Evolutionary conservation across 1,284 basidiomycete genomes (phyloP).

Genomic region (Lentinus polychrous): DNA sequence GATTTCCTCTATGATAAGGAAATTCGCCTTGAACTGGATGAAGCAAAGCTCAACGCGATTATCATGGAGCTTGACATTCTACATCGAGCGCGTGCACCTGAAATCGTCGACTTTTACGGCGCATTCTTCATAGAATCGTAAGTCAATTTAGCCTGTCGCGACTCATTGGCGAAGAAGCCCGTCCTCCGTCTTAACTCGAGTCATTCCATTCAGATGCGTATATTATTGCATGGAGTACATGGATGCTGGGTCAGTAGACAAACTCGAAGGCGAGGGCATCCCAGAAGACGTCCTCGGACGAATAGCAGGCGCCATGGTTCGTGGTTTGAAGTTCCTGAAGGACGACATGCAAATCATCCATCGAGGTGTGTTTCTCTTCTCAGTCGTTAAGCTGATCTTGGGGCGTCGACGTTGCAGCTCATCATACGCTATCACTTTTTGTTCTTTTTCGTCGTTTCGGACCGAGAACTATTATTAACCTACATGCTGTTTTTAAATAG

Average conservation of each 20-base stretch:
- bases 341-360: slow-evolving; percentile 97
- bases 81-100: slow-evolving; percentile 84
- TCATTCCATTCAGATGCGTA: slow-evolving; percentile 30
- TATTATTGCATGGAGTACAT: slow-evolving; percentile 99
- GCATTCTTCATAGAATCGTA: slow-evolving; percentile 98
- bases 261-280: slow-evolving; percentile 64
- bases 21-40: slow-evolving; percentile 96
- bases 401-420: neutral
- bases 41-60: slow-evolving; percentile 91
- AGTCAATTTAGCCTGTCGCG: slow-evolving; percentile 25
- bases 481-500: slow-evolving; percentile 29
- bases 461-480: neutral
- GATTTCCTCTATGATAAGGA: slow-evolving; percentile 49
- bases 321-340: slow-evolving; percentile 93
- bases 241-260: slow-evolving; percentile 94
- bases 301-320: slow-evolving; percentile 79
- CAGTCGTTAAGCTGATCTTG: neutral
- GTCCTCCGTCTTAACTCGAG: neutral
- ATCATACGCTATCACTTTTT: neutral
- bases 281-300: slow-evolving; percentile 84
- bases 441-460: neutral
- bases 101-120: slow-evolving; percentile 98
- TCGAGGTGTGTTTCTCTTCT: slow-evolving; percentile 50
- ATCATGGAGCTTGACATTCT: slow-evolving; percentile 98
- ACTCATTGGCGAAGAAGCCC: neutral